phyloP scores from a whole-genome alignment of 371 early-diverging fungal genomes.

The Nematocida sp. region DNA sequence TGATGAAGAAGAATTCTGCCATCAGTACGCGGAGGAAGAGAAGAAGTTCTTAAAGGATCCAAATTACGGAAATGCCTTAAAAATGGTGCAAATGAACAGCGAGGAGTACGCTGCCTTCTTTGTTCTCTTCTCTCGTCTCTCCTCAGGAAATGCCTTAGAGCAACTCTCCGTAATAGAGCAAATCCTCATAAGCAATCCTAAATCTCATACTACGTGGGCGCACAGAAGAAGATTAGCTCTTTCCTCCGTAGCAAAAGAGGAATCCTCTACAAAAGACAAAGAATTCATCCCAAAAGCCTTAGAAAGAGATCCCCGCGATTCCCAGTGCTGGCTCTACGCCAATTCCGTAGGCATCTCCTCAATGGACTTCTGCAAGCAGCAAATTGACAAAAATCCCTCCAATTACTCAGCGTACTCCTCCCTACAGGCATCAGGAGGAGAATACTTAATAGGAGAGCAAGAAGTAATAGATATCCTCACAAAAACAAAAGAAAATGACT shows the following conservation, averaged over 20 bases:
- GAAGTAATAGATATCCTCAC: constrained; percentile 39
- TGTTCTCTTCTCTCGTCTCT: neutral
- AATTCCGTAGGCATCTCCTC: neutral
- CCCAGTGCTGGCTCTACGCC: constrained; percentile 62
- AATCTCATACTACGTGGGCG: constrained; percentile 58
- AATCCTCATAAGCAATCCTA: constrained; percentile 57
- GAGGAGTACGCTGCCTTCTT: constrained; percentile 62
- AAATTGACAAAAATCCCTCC: constrained; percentile 34
- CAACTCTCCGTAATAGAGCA: constrained; percentile 51
- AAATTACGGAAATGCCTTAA: constrained; percentile 1
- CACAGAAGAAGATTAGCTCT: constrained; percentile 48
- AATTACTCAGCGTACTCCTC: constrained; percentile 58
- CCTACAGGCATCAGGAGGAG: neutral
- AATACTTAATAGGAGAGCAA: neutral
- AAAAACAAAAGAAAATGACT: constrained; percentile 48
- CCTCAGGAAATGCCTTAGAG: neutral
- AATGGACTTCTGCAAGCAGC: neutral
- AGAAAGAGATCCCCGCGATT: constrained; percentile 57
- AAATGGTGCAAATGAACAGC: constrained; percentile 42
- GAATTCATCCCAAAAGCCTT: constrained; percentile 12
- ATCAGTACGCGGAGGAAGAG: constrained; percentile 11
- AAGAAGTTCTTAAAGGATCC: constrained; percentile 2
- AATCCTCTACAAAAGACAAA: neutral
- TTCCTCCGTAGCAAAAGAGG: neutral
- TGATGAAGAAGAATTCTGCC: constrained; percentile 40